Base-by-base conservation (phyloP, 176 grass and related monocot species). In the Cocos nucifera region DNA sequence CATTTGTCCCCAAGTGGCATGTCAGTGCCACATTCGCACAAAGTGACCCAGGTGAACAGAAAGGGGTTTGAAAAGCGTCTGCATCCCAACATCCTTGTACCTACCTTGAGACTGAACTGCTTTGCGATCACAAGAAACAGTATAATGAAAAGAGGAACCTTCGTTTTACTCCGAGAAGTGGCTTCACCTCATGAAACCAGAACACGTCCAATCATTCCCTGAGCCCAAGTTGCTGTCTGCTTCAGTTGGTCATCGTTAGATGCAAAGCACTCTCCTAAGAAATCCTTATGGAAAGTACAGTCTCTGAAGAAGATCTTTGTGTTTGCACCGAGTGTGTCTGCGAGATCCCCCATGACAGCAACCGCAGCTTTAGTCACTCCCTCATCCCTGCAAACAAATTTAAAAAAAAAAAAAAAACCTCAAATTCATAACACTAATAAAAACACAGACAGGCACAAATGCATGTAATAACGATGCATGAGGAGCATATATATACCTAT, bases 261-360 rank as follows among this genome's bases (percentile, higher is more conserved):
- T 22, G 78, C 65, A 2, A 73, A 73, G 66, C 85, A 95, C 58
- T 95, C 90, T 48, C 73, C 77, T 30, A 95, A 59, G 56, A 95
- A 83, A 15, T 95, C 85, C 6, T 78, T 27, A 22, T 89, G 83
- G 77, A 95, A 95, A 49, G 78, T 64, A 69, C 73, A 67, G 22
- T 67, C 73, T 26, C 59, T 71, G 51, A 95, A 78, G 59, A 95
- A 63, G n/a, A 75, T 65, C 70, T 86, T 95, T 7, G 83, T 84
- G 67, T 57, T 67, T 2, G 77, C 30, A 50, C 82, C 90, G 55
- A 95, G 79, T 12, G 79, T 77, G 66, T 95, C 90, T 0, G 79
- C 82, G n/a, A 95, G 82, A 78, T 95, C 85, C 17, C 90, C 90
- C 25, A 95, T 62, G 49, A 85, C 85, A 53, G 90, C 90, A 63